Evolutionary conservation across 2,329 filamentous ascomycete genomes (phyloP).

Genomic region (Xylariaceae sp.): DNA sequence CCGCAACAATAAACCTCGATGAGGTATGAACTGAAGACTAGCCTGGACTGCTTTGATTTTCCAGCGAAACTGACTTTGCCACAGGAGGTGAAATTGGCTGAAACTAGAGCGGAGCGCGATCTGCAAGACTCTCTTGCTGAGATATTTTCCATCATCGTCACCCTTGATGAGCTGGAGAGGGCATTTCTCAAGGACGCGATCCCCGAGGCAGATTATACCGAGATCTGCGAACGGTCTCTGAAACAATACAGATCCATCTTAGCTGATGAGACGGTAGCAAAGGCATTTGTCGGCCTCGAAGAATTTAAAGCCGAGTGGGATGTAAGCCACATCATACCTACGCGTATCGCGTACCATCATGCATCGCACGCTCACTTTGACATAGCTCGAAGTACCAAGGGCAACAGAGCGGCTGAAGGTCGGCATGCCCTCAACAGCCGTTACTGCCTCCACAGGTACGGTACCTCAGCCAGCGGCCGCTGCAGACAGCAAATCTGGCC

Average conservation of each 20-base stretch:
- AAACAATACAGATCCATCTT: slow-evolving; percentile 98
- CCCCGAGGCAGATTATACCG: slow-evolving; percentile 89
- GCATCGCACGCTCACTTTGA: slow-evolving; percentile 24
- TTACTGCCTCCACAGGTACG: slow-evolving; percentile 57
- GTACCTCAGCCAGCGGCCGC: slow-evolving; percentile 51
- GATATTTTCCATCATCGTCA: slow-evolving; percentile 96
- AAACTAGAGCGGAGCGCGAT: slow-evolving; percentile 86
- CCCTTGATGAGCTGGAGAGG: slow-evolving; percentile 92
- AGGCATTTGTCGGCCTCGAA: slow-evolving; percentile 85
- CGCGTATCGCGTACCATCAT: background rate
- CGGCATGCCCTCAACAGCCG: slow-evolving; percentile 85
- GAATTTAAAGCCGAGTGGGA: slow-evolving; percentile 92
- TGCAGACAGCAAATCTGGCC: slow-evolving; percentile 57
- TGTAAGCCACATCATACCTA: slow-evolving; percentile 53
- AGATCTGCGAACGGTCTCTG: slow-evolving; percentile 90
- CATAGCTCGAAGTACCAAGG: slow-evolving; percentile 87
- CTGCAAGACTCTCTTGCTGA: slow-evolving; percentile 95
- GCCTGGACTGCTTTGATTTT: background rate
- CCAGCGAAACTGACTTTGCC: background rate
- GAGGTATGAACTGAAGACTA: slow-evolving; percentile 62
- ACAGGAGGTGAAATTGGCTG: slow-evolving; percentile 90
- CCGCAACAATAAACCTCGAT: slow-evolving; percentile 91
- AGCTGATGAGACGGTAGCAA: slow-evolving; percentile 87
- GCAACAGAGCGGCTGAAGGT: slow-evolving; percentile 92
- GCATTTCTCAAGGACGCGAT: slow-evolving; percentile 97